Conservation (phyloP, 768 basidiomycete genomes). For the Fistulinella prunicolor region DNA sequence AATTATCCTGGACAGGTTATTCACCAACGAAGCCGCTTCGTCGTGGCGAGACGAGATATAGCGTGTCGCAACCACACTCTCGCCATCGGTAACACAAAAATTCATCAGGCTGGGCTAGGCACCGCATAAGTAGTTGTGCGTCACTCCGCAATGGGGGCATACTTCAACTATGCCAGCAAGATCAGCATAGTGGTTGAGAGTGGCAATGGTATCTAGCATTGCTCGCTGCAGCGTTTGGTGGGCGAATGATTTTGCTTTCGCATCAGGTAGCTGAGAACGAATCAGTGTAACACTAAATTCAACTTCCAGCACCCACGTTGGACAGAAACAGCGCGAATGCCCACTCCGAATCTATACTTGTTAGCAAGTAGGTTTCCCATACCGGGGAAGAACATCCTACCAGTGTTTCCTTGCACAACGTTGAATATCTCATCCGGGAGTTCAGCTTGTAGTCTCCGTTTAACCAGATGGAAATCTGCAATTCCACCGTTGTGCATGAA, state of each 20-base stretch:
- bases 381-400: conserved; percentile 37
- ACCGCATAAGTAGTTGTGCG: conserved; percentile 1
- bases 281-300: conserved; percentile 7
- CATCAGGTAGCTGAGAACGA: conserved; percentile 64
- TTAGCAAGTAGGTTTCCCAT: neutral
- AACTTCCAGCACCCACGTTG: conserved; percentile 44
- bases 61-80: conserved; percentile 88
- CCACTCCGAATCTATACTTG: conserved; percentile 85
- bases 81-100: conserved; percentile 95
- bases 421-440: conserved; percentile 85
- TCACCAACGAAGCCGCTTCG: conserved; percentile 87
- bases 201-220: conserved; percentile 84
- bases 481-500: conserved; percentile 99
- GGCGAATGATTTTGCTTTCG: conserved; percentile 72
- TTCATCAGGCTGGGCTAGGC: conserved; percentile 85
- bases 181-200: conserved; percentile 73
- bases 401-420: conserved; percentile 89
- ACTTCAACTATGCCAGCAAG: conserved; percentile 75
- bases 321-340: conserved; percentile 91
- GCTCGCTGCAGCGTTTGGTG: conserved; percentile 71
- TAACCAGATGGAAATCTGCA: conserved; percentile 76
- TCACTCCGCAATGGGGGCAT: conserved; percentile 3
- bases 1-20: conserved; percentile 15
- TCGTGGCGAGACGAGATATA: conserved; percentile 91
- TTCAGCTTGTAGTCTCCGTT: conserved; percentile 71